Percentiles rank a stretch among this genome's conserved stretches.
phyloP scores from a whole-genome alignment of 129 eudicot species.

The Artemisia annua region DNA sequence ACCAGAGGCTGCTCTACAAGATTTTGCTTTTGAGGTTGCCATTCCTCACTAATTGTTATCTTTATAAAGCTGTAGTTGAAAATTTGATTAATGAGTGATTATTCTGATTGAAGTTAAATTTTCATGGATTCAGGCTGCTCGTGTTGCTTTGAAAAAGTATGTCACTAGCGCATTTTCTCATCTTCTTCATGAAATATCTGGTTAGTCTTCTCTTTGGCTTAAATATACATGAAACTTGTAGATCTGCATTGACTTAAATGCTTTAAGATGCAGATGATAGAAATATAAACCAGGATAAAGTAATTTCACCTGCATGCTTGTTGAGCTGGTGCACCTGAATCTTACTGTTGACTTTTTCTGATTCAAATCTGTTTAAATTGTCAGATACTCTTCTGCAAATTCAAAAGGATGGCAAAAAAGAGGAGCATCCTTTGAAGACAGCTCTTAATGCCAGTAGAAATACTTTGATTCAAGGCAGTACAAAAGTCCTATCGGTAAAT shows the following conservation, averaged over 20 bases:
- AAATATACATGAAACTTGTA: background rate
- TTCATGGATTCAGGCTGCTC: constrained; percentile 63
- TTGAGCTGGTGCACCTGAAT: constrained; percentile 15
- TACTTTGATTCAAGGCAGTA: constrained; percentile 79
- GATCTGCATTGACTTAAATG: too few species aligned
- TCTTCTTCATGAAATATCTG: constrained; percentile 71
- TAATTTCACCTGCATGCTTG: constrained; percentile 3
- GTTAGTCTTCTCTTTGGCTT: constrained; percentile 40
- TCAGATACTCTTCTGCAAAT: constrained; percentile 62
- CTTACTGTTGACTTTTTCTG: constrained; percentile 27
- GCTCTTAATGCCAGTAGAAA: constrained; percentile 75
- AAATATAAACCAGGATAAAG: background rate
- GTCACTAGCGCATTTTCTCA: constrained; percentile 59
- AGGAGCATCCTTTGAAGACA: constrained; percentile 52
- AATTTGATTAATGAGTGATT: background rate
- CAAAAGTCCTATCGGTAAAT: constrained; percentile 70
- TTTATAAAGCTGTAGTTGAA: constrained; percentile 7
- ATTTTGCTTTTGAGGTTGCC: constrained; percentile 72
- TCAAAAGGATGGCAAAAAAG: constrained; percentile 54
- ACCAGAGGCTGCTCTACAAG: constrained; percentile 81
- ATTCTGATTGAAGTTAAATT: constrained; percentile 22
- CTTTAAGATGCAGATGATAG: background rate
- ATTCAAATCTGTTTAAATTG: constrained; percentile 24
- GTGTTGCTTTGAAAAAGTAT: constrained; percentile 64
- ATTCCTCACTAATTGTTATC: constrained; percentile 18